phyloP scores from a whole-genome alignment of 2,329 filamentous ascomycete genomes.

The Zasmidium angulare region DNA sequence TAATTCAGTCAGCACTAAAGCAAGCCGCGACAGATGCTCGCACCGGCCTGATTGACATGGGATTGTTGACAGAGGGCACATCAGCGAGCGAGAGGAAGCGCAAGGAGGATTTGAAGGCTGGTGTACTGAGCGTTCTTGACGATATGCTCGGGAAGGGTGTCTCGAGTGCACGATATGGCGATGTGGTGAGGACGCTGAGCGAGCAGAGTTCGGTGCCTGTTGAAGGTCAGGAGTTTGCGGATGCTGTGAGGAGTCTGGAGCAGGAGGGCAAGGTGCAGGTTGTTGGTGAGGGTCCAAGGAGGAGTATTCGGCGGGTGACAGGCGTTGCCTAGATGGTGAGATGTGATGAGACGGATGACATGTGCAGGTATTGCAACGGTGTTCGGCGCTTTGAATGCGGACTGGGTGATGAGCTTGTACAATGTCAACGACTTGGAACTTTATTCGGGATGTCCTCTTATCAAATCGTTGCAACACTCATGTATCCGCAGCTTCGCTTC shows the following conservation, averaged over 20 bases:
- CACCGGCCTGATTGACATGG: constrained; percentile 94
- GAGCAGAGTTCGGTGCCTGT: constrained; percentile 70
- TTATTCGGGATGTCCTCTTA: background rate
- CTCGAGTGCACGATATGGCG: constrained; percentile 71
- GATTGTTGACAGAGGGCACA: constrained; percentile 89
- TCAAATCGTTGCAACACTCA: background rate
- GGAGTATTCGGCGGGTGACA: constrained; percentile 74
- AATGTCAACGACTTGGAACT: background rate
- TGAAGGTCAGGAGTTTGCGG: constrained; percentile 77
- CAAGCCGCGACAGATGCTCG: constrained; percentile 93
- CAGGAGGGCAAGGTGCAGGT: constrained; percentile 80
- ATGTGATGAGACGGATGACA: background rate
- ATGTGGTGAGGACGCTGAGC: constrained; percentile 69
- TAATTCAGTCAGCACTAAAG: constrained; percentile 93
- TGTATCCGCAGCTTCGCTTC: background rate
- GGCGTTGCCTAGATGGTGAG: constrained; percentile 41
- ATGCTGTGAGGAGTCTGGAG: constrained; percentile 77
- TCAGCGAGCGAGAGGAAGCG: constrained; percentile 81
- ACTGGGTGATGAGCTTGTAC: background rate
- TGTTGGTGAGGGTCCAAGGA: constrained; percentile 79
- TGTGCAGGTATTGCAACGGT: background rate
- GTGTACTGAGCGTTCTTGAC: constrained; percentile 72
- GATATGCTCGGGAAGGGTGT: constrained; percentile 68
- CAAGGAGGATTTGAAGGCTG: constrained; percentile 80
- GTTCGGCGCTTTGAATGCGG: background rate